A percentile compares a stretch with the other conserved stretches of the same genome.
These are phyloP conservation scores for Pichiaceae sp. DNA, from an alignment of 1,139 yeast species.

Conservation along the genomic window DNA sequence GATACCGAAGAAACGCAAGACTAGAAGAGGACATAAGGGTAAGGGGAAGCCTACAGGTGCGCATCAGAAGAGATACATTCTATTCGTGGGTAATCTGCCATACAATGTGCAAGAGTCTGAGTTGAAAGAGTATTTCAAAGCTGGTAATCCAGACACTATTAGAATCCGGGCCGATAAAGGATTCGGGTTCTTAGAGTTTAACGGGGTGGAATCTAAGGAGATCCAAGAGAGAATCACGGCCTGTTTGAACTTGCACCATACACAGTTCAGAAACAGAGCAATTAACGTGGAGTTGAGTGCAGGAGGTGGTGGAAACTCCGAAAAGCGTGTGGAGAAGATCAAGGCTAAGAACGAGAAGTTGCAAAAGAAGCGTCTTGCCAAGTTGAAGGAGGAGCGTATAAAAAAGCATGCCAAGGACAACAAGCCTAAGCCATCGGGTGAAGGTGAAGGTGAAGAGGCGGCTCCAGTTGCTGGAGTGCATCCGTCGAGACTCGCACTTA, in stretches of 20 bases:
- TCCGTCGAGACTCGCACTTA: slow-evolving; percentile 44
- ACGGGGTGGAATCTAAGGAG: slow-evolving; percentile 31
- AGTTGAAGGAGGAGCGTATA: slow-evolving; percentile 31
- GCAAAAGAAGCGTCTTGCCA: slow-evolving; percentile 51
- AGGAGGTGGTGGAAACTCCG: slow-evolving; percentile 95
- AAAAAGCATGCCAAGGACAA: slow-evolving; percentile 20
- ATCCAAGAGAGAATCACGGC: slow-evolving; percentile 75
- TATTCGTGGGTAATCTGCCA: slow-evolving; percentile 92
- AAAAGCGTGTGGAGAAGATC: slow-evolving; percentile 59
- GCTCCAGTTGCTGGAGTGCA: slow-evolving; percentile 33
- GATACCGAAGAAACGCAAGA: slow-evolving; percentile 55
- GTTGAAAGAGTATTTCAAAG: slow-evolving; percentile 64
- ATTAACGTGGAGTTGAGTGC: slow-evolving; percentile 94
- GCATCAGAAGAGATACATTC: slow-evolving; percentile 56
- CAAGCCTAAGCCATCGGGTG: slow-evolving; percentile 8
- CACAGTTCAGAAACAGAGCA: slow-evolving; percentile 56
- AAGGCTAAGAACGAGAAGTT: slow-evolving; percentile 71
- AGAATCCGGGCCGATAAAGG: slow-evolving; percentile 81
- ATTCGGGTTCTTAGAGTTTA: slow-evolving; percentile 87
- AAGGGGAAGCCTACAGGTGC: slow-evolving; percentile 32
- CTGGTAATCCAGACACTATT: slow-evolving; percentile 62
- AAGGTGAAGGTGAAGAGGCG: slow-evolving; percentile 6
- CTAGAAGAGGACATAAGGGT: slow-evolving; percentile 71
- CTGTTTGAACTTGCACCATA: slow-evolving; percentile 78
- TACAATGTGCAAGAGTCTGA: slow-evolving; percentile 58